Base-by-base conservation (phyloP, 1,284 basidiomycete genomes). In the Cerrena zonata region DNA sequence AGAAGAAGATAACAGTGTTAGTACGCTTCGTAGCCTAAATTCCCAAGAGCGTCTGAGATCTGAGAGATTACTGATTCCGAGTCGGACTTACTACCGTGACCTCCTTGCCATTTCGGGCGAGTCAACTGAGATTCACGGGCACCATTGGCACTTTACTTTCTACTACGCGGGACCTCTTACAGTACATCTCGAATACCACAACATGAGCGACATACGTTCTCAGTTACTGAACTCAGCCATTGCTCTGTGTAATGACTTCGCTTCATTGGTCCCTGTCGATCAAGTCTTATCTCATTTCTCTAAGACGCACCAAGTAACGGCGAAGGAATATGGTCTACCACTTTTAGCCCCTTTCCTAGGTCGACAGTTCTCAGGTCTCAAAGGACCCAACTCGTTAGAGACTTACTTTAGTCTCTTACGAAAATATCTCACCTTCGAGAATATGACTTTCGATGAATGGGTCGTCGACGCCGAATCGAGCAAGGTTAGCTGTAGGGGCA, bases 291-390 rank as follows among this genome's bases (percentile, higher is more conserved):
- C 69, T 0, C 71, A 77, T 58, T 84, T 85, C 58, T 81, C 80
- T 11, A 64, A 62, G 3, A 71, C 71, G 0, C 68, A 73, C 53
- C 59, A 69, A 48, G 66, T 71, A 47, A 68, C 69, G 45, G 79
- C 72, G 5, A 53, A 77, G 56, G 83, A 85, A 60, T 72, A 85
- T 49, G 84, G 84, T n/a, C 68, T 78, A 26, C 66, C 69, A 18
- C 59, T 63, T 30, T 69, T 84, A 26, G 79, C 80, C 12, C 80
- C 81, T 21, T 85, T 84, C 63, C 62, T 84, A 10, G 82, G 83
- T 27, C 71, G 67, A 27, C 54, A 60, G 4, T 82, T 81, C 63
- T 58, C 58, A 0, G 78, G 79, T 11, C 61, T 56, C n/a, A 60
- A 65, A 3, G 76, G 71, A 0, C 42, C 56, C 10, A 47, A 26